Base-by-base conservation (phyloP, 148 eudicot genomes). In the Rhododendron griersonianum region DNA sequence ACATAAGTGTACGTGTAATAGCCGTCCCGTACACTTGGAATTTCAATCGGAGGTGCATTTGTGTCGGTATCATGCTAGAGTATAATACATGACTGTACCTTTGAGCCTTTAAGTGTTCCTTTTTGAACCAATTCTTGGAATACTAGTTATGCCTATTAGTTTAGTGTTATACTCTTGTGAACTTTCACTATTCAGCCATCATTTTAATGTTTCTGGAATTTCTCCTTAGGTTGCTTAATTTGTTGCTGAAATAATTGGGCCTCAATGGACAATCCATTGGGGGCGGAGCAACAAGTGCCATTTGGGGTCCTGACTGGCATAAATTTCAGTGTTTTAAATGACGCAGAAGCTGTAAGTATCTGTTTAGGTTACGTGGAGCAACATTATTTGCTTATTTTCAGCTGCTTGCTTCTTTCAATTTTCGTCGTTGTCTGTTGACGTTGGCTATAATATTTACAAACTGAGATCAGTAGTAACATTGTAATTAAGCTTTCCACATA, bases 281-380 rank as follows among this genome's bases (percentile, higher is more conserved):
- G 85, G 39, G 86, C 50, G 39, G 94, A 91, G 88, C 93, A 87
- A 74, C 91, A 90, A 88, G 91, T 91, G 81, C 92, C 95, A 51
- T 83, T 71, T 57, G 99, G 91, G 75, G 48, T 84, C 61, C 91
- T 97, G 80, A 92, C 89, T 61, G 92, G 95, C 77, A 89, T 97
- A 86, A 86, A 80, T 18, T 91, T 97, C 48, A 86, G 84, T 80
- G 88, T 97, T 71, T 81, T 97, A 80, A 89, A 93, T 25, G 94
- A 92, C 87, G 82, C 84, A 33, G 98, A 94, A 83, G 98, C 94
- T 41, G 99, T 96, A 92, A 92, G 98, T 89, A 84, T 84, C 39
- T 80, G 44, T 30, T 83, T 4, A 18, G 19, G 81, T 82, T 77
- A 47, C 23, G 78, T 53, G 63, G n/a, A 11, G 53, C 21, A 51